Evolutionary conservation across 192 early-diverging fungal species (phyloP).

Genomic region (Umbelopsis ramanniana): DNA sequence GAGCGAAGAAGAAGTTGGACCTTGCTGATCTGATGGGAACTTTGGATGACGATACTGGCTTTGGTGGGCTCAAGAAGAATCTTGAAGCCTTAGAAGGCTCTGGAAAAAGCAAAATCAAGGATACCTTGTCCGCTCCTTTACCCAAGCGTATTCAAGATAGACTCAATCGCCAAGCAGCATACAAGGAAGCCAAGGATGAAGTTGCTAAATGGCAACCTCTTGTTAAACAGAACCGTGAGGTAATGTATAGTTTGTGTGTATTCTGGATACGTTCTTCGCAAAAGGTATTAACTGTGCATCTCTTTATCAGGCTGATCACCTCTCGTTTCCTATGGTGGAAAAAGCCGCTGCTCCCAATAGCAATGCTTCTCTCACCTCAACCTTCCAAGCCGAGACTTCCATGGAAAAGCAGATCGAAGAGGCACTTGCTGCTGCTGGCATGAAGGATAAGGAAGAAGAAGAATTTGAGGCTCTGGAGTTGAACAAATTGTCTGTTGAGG

Average conservation of each 20-base stretch:
- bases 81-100: slow-evolving; percentile 60
- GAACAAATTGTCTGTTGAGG: slow-evolving; percentile 81
- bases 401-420: slow-evolving; percentile 82
- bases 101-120: slow-evolving; percentile 37
- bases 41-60: slow-evolving; percentile 64
- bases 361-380: slow-evolving; percentile 59
- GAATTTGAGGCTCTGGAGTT: slow-evolving; percentile 87
- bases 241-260: neutral
- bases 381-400: slow-evolving; percentile 66
- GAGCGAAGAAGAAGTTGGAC: slow-evolving; percentile 67
- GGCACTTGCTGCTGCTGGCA: slow-evolving; percentile 71
- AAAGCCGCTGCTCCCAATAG: slow-evolving; percentile 47
- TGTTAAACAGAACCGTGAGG: slow-evolving; percentile 79
- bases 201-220: slow-evolving; percentile 85
- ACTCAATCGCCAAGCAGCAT: slow-evolving; percentile 85
- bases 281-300: neutral
- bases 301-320: slow-evolving; percentile 64
- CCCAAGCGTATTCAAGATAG: slow-evolving; percentile 84
- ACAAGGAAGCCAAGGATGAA: slow-evolving; percentile 79
- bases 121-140: slow-evolving; percentile 74
- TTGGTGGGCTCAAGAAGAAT: slow-evolving; percentile 69
- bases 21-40: slow-evolving; percentile 75
- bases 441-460: slow-evolving; percentile 79
- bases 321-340: slow-evolving; percentile 68
- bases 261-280: neutral